Base-by-base conservation (phyloP, 2,329 filamentous ascomycete species). In the Plenodomus lindquistii region DNA sequence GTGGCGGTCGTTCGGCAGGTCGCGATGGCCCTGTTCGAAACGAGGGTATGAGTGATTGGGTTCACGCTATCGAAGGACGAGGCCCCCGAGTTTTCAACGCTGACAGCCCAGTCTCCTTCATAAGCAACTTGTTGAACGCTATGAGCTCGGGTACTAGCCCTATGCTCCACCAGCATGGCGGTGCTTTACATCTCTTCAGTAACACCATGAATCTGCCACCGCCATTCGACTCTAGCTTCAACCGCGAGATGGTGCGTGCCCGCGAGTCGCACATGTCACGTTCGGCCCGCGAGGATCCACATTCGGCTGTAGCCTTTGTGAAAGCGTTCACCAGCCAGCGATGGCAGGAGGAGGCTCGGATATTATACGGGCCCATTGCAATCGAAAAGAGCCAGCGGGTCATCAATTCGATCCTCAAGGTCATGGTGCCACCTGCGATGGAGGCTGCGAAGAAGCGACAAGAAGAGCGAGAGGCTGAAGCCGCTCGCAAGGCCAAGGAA, bases 331-430 rank as follows among this genome's bases (percentile, higher is more conserved):
- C 94, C 1, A 78, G 81, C 46, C 80, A 82, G 44, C 86, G 94
- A 52, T 99, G 95, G 87, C 84, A 89, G 66, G 91, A 97, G 66
- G 95, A 97, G 71, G 87, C 91, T 8, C 86, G 87, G 55, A 85
- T 99, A 70, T 80, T 97, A 0, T 97, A 94, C 71, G 88, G 89
- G 20, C 74, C 78, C 18, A 79, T 75, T 40, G 82, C 86, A 43
- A 68, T 82, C 3, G 91, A 96, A 40, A 88, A 88, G 66, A 82
- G 85, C 2, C 79, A 82, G 51, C 83, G 83, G 44, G 79, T 96
- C 15, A 75, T 86, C 55, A 86, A 83, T 57, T 81, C 84, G 2
- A 81, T 99, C 20, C 77, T 91, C 35, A 85, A 84, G 37, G 75
- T 85, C 35, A 81, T 99, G 52, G 86, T 93, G 2, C 94, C 94